These are phyloP conservation scores for Capronia epimyces DNA, from an alignment of 2,329 filamentous ascomycete genomes.

Conservation along the genomic window DNA sequence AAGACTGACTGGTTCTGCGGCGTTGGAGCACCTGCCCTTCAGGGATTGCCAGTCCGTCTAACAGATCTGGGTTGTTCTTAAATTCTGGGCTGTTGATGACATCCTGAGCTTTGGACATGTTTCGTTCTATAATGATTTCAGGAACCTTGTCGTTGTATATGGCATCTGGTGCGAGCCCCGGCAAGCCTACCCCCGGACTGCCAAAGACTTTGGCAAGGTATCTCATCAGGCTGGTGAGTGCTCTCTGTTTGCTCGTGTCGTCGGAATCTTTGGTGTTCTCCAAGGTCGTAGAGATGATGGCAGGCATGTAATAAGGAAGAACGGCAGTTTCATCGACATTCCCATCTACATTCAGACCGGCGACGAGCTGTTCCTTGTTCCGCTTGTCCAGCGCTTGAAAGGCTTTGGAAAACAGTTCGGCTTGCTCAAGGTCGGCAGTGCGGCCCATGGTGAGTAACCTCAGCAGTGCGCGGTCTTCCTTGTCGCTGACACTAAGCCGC, in stretches of 20 bases:
- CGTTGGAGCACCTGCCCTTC: conserved; percentile 25
- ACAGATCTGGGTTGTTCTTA: conserved; percentile 28
- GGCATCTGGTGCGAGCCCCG: conserved; percentile 7
- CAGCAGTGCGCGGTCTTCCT: conserved; percentile 34
- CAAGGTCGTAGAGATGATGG: conserved; percentile 33
- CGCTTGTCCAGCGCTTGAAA: conserved; percentile 29
- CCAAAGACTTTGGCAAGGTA: conserved; percentile 32
- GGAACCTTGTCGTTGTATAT: conserved; percentile 15
- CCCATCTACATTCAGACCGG: conserved; percentile 36
- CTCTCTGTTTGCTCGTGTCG: conserved; percentile 22
- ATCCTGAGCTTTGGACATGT: conserved; percentile 30
- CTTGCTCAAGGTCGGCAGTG: conserved; percentile 31
- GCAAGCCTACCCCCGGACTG: conserved; percentile 8
- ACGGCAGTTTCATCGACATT: conserved; percentile 34
- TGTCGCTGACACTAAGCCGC: conserved; percentile 27
- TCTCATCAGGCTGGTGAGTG: conserved; percentile 30
- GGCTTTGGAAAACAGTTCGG: conserved; percentile 31
- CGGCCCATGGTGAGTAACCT: conserved; percentile 38
- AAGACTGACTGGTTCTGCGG: conserved; percentile 26
- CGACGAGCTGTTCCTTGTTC: conserved; percentile 28
- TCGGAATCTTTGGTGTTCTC: conserved; percentile 25
- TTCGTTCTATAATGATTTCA: conserved; percentile 32
- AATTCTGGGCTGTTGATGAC: conserved; percentile 31
- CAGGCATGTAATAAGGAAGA: conserved; percentile 38
- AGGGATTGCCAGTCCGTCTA: conserved; percentile 30